These are phyloP conservation scores for Larix kaempferi DNA, from an alignment of 75 land plant species.

Conservation along the genomic window DNA sequence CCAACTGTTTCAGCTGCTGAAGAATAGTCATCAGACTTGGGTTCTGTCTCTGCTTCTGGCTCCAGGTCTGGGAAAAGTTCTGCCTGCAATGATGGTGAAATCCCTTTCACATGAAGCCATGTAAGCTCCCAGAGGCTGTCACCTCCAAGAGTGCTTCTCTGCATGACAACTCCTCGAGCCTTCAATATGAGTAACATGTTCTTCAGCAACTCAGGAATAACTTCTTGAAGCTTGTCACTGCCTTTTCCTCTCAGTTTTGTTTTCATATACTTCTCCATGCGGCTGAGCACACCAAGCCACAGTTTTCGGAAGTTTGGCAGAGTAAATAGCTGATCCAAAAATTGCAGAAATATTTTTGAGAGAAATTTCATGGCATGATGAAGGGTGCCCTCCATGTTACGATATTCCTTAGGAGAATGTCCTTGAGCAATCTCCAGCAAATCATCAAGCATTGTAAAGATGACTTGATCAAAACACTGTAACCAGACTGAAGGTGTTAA, in stretches of 20 bases:
- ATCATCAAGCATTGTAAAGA: slow-evolving; percentile 81
- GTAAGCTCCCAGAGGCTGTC: slow-evolving; percentile 97
- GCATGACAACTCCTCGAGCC: slow-evolving; percentile 42
- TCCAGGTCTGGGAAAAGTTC: slow-evolving; percentile 61
- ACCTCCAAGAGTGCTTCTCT: slow-evolving; percentile 69
- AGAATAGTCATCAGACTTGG: slow-evolving; percentile 3
- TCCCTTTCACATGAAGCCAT: slow-evolving; percentile 84
- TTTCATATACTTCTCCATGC: slow-evolving; percentile 83
- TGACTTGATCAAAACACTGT: slow-evolving; percentile 75
- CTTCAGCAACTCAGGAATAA: slow-evolving; percentile 80
- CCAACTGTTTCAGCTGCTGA: slow-evolving; percentile 8
- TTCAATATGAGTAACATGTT: slow-evolving; percentile 78
- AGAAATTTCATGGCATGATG: slow-evolving; percentile 67
- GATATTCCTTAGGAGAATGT: slow-evolving; percentile 74
- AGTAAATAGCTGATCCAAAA: slow-evolving; percentile 43
- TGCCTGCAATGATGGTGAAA: slow-evolving; percentile 66
- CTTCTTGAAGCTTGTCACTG: slow-evolving; percentile 80
- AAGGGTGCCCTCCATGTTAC: slow-evolving; percentile 78
- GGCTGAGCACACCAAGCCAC: slow-evolving; percentile 71
- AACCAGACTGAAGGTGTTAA: slow-evolving; percentile 55
- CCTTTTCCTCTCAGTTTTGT: slow-evolving; percentile 65
- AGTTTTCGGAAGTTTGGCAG: slow-evolving; percentile 63
- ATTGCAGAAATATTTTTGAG: slow-evolving; percentile 76
- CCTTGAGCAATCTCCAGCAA: slow-evolving; percentile 67
- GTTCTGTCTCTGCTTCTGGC: slow-evolving; percentile 9